Conservation (phyloP, 306 rosid species). For the Medicago arabica region DNA sequence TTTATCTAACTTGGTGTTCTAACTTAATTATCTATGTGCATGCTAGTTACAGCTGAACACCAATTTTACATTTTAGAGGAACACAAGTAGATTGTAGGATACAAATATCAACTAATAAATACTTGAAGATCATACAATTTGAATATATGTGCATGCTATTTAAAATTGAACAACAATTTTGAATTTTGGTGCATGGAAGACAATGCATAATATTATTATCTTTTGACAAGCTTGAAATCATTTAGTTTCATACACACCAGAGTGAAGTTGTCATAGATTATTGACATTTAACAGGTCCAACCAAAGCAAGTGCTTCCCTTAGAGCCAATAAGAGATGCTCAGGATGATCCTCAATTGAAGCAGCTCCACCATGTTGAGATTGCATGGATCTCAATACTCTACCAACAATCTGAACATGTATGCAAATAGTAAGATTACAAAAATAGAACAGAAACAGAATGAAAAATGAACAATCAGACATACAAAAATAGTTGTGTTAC, state of each 20-base stretch:
- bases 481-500: slow-evolving; percentile 42
- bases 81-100: too few relatives aligned
- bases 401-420: slow-evolving; percentile 73
- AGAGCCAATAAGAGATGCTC: slow-evolving; percentile 74
- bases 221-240: background rate
- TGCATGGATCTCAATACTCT: slow-evolving; percentile 77
- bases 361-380: slow-evolving; percentile 52
- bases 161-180: too few relatives aligned
- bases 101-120: too few relatives aligned
- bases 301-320: slow-evolving; percentile 76
- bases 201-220: too few relatives aligned
- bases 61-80: too few relatives aligned
- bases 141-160: too few relatives aligned
- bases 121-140: too few relatives aligned
- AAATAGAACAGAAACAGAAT: slow-evolving; percentile 16
- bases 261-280: slow-evolving; percentile 31
- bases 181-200: too few relatives aligned
- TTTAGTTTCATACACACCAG: background rate
- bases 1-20: too few relatives aligned
- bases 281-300: slow-evolving; percentile 67
- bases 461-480: slow-evolving; percentile 4
- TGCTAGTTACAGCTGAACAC: too few relatives aligned
- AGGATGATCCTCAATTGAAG: slow-evolving; percentile 65
- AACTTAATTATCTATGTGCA: too few relatives aligned
- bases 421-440: background rate